Conservation (phyloP, 495 filamentous ascomycete species). For the Geoglossum glabrum region DNA sequence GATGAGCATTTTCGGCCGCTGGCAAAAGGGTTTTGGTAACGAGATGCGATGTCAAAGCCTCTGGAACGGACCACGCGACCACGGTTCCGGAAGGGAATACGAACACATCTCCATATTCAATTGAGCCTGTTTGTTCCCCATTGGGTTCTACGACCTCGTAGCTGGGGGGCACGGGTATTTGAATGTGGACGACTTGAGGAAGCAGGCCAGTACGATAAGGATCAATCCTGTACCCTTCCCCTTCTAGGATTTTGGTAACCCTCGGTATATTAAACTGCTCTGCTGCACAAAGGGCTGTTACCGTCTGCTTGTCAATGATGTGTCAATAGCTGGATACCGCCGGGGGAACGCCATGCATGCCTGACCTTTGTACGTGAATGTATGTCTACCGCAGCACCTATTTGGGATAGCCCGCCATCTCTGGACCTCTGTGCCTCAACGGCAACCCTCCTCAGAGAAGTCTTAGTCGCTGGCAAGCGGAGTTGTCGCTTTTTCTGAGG, state of each 20-base stretch:
- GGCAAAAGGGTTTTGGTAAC: conserved; percentile 50
- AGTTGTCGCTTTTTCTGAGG: conserved; percentile 1
- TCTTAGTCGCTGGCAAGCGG: not conserved
- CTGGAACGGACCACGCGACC: conserved; percentile 69
- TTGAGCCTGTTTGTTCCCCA: conserved; percentile 15
- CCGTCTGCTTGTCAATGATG: conserved; percentile 21
- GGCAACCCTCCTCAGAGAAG: conserved; percentile 6
- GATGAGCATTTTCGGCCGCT: conserved; percentile 56
- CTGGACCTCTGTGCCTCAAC: conserved; percentile 7
- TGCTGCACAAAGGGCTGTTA: conserved; percentile 68
- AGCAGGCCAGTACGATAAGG: conserved; percentile 39
- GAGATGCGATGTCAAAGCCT: conserved; percentile 48
- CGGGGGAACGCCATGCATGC: not conserved
- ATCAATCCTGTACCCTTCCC: conserved; percentile 46
- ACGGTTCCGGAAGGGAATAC: conserved; percentile 96
- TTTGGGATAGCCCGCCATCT: conserved; percentile 1
- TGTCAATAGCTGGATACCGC: not conserved
- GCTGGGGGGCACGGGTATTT: conserved; percentile 24
- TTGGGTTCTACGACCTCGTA: conserved; percentile 14
- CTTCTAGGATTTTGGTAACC: conserved; percentile 47
- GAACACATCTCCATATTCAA: conserved; percentile 70
- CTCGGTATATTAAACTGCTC: conserved; percentile 66
- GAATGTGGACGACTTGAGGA: conserved; percentile 46
- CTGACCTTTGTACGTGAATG: not conserved
- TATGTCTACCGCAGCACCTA: not conserved